Evolutionary conservation across 2,329 filamentous ascomycete species (phyloP).

Genomic region (Nigrospora osmanthi): DNA sequence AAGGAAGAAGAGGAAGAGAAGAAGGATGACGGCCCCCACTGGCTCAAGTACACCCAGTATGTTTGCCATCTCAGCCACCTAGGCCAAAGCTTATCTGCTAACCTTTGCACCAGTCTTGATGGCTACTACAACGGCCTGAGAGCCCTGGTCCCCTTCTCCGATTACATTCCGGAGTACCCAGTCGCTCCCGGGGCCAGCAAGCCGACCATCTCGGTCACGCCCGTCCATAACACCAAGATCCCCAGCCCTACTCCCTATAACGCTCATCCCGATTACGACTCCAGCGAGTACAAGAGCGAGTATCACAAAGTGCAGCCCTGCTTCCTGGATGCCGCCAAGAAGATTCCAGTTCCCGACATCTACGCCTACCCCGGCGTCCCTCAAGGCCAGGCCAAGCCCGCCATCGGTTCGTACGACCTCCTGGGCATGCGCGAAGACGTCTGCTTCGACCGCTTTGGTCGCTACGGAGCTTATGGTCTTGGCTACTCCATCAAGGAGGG

Average conservation of each 20-base stretch:
- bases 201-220: slow-evolving; percentile 8
- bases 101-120: slow-evolving; percentile 51
- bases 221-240: slow-evolving; percentile 23
- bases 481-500: slow-evolving; percentile 72
- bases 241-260: slow-evolving; percentile 49
- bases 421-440: slow-evolving; percentile 70
- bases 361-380: slow-evolving; percentile 65
- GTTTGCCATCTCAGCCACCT: slow-evolving; percentile 10
- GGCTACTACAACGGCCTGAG: slow-evolving; percentile 75
- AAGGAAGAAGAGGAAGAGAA: slow-evolving; percentile 16
- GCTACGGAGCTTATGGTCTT: slow-evolving; percentile 76
- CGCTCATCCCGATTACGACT: slow-evolving; percentile 60
- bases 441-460: slow-evolving; percentile 82
- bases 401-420: slow-evolving; percentile 68
- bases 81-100: slow-evolving; percentile 1
- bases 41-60: slow-evolving; percentile 35
- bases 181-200: slow-evolving; percentile 7
- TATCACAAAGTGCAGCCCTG: slow-evolving; percentile 50
- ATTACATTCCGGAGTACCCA: slow-evolving; percentile 71
- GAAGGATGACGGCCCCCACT: slow-evolving; percentile 15
- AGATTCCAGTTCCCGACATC: slow-evolving; percentile 50
- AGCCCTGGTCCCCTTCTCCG: slow-evolving; percentile 53
- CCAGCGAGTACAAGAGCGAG: slow-evolving; percentile 43
- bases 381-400: slow-evolving; percentile 68
- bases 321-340: slow-evolving; percentile 54